Base-by-base conservation (phyloP, 2,329 filamentous ascomycete species). In the Xylariaceae sp. region DNA sequence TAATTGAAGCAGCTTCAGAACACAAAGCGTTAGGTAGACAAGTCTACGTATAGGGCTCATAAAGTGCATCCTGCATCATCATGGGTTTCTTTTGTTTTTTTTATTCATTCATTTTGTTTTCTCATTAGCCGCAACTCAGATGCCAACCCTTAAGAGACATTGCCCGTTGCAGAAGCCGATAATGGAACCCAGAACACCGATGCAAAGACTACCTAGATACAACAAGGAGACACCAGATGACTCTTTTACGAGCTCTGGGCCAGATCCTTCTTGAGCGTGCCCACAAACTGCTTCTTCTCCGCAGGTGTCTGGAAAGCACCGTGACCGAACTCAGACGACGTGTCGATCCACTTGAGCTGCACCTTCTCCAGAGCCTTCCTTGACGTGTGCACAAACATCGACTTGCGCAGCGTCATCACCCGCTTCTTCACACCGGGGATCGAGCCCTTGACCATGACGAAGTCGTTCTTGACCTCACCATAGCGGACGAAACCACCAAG, bases 301-400 rank as follows among this genome's bases (percentile, higher is more conserved):
- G 88, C 86, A 60, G 86, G 79, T 57, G 93, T 98, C 82, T 98
- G 93, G 89, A 95, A 98, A 67, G 90, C 92, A 84, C 93, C 93
- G 80, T 98, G 93, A 76, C 93, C 93, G 75, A 98, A 98, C 83
- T 98, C 95, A 79, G 91, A 96, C 55, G 91, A 96, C 65, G 93
- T 98, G 69, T 98, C 93, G 86, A 98, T 98, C 93, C 93, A 98
- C 80, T 98, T 98, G 80, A 98, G 88, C 69, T 92, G 88, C 73
- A 97, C 88, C 88, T 98, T 97, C 86, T 98, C 93, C 68, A 95
- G 82, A 46, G 93, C 88, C 73, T 86, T 90, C 71, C 93, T 83
- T 69, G 87, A 95, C 64, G 91, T 97, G 83, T 98, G 93, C 55
- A 79, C 81, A 83, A 93, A 97, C 83, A 98, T 93, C 62, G 92